Percentiles rank a stretch among this genome's conserved stretches.
phyloP scores from a whole-genome alignment of 2,329 filamentous ascomycete species.

The Alternaria longipes region DNA sequence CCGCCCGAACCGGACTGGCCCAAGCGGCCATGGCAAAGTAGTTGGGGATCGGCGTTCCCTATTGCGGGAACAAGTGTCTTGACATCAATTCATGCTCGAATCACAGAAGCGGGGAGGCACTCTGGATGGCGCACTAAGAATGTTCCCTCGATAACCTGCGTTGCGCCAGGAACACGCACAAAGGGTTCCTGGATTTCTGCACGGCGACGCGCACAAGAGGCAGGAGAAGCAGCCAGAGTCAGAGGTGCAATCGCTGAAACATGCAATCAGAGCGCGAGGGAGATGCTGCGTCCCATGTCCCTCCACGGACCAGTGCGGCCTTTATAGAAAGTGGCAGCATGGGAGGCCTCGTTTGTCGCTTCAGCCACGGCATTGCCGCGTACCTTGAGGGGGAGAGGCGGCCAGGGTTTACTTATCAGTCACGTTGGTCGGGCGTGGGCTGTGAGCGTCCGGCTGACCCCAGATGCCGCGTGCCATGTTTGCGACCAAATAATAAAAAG shows the following conservation, averaged over 20 bases:
- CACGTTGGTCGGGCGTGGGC: constrained; percentile 30
- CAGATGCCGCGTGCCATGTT: constrained; percentile 34
- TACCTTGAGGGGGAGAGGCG: constrained; percentile 24
- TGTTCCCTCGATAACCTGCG: constrained; percentile 22
- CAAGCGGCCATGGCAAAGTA: constrained; percentile 27
- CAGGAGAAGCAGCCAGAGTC: constrained; percentile 5
- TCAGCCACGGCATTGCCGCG: constrained; percentile 27
- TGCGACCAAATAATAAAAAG: constrained; percentile 32
- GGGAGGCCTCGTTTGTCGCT: constrained; percentile 17
- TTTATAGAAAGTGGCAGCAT: constrained; percentile 20
- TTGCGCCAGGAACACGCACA: constrained; percentile 39
- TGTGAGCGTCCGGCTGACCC: constrained; percentile 31
- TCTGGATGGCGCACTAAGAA: constrained; percentile 25
- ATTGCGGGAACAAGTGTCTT: constrained; percentile 24
- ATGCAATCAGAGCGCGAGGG: constrained; percentile 20
- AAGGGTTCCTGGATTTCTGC: constrained; percentile 25
- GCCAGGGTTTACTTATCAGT: constrained; percentile 30
- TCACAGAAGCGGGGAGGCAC: constrained; percentile 26
- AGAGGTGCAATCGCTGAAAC: constrained; percentile 25
- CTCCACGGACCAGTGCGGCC: constrained; percentile 17
- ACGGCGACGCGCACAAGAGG: neutral
- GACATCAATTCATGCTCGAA: constrained; percentile 31
- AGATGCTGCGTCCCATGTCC: constrained; percentile 16
- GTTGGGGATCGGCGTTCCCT: constrained; percentile 33
- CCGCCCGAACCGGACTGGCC: constrained; percentile 30